Conservation (phyloP, 2,329 filamentous ascomycete species). For the Penicillium sp. region DNA sequence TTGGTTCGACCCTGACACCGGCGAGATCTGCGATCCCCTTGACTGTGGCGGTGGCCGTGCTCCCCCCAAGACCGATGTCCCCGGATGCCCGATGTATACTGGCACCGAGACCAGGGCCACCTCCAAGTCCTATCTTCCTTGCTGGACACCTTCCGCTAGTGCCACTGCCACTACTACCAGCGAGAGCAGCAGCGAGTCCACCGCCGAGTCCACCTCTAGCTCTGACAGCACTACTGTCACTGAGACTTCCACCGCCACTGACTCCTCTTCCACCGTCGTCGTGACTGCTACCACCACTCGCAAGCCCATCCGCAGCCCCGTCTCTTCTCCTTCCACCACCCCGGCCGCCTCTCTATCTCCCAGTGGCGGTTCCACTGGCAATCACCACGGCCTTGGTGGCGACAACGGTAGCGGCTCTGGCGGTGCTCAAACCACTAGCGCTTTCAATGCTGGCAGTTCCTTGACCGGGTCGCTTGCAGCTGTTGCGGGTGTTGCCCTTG, state of each 20-base stretch:
- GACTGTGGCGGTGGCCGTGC: slow-evolving; percentile 26
- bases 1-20: slow-evolving; percentile 23
- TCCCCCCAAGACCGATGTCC: slow-evolving; percentile 14
- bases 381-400: too few species aligned
- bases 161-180: slow-evolving; percentile 2
- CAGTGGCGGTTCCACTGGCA: not conserved
- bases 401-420: not conserved
- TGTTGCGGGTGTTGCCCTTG: slow-evolving; percentile 15
- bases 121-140: slow-evolving; percentile 18
- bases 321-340: slow-evolving; percentile 6
- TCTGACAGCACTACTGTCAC: not conserved
- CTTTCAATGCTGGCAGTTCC: slow-evolving; percentile 8
- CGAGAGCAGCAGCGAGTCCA: not conserved
- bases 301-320: not conserved
- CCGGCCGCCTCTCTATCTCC: slow-evolving; percentile 5
- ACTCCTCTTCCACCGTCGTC: not conserved
- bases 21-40: slow-evolving; percentile 25
- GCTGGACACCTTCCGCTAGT: slow-evolving; percentile 12
- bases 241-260: not conserved
- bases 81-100: slow-evolving; percentile 17
- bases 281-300: not conserved
- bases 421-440: not conserved
- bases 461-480: slow-evolving; percentile 10
- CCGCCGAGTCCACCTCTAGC: not conserved
- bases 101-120: slow-evolving; percentile 12